phyloP scores from a whole-genome alignment of 176 grass and related monocot species.

The Tillandsia fasciculata region DNA sequence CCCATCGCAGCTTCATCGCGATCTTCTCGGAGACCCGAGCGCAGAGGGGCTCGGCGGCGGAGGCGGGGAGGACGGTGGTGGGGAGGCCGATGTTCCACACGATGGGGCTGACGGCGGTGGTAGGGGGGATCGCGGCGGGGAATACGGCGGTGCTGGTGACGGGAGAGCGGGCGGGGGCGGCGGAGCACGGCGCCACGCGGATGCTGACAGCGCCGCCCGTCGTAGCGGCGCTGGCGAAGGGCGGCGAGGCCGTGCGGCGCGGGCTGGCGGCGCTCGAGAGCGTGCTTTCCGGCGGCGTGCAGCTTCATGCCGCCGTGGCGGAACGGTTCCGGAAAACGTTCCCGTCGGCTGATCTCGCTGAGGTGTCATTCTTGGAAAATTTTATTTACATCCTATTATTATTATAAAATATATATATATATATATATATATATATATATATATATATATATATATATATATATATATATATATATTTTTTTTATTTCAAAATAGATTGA shows the following conservation, averaged over 20 bases:
- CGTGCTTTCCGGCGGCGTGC: slow-evolving; percentile 21
- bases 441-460: too few relatives aligned
- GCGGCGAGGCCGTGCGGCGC: neutral
- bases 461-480: too few relatives aligned
- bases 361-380: slow-evolving; percentile 12
- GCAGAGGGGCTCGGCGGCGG: neutral
- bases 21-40: neutral
- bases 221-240: slow-evolving; percentile 25
- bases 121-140: slow-evolving; percentile 13
- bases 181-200: slow-evolving; percentile 12
- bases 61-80: slow-evolving; percentile 1
- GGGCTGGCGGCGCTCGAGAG: slow-evolving; percentile 17
- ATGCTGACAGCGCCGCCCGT: slow-evolving; percentile 23
- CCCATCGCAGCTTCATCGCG: slow-evolving; percentile 26
- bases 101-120: slow-evolving; percentile 21
- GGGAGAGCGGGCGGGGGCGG: neutral
- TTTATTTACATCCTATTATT: too few relatives aligned
- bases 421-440: too few relatives aligned
- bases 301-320: slow-evolving; percentile 10
- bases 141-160: slow-evolving; percentile 19
- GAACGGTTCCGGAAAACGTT: slow-evolving; percentile 18
- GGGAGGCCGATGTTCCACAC: slow-evolving; percentile 22
- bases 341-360: slow-evolving; percentile 20
- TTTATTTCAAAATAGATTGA: too few relatives aligned
- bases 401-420: too few relatives aligned